Percentiles rank a stretch among this genome's conserved stretches.
Evolutionary conservation across 1,284 basidiomycete species (phyloP).

Genomic region (Schizophyllum amplum): DNA sequence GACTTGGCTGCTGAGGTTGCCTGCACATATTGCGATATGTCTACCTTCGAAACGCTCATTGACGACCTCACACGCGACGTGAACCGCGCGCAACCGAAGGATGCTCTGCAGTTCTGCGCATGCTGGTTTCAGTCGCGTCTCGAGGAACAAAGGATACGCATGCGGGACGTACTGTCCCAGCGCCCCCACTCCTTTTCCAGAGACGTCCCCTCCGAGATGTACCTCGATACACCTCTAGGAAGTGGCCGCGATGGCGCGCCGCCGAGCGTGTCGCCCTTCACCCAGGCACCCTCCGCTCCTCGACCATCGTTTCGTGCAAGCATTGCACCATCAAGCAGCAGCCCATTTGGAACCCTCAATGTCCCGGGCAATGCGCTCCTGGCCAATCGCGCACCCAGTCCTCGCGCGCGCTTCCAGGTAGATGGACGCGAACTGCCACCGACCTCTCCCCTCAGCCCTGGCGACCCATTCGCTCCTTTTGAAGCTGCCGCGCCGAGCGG

Average conservation of each 20-base stretch:
- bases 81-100: conserved; percentile 77
- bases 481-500: conserved; percentile 39
- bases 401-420: conserved; percentile 36
- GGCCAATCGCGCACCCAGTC: conserved; percentile 34
- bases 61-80: conserved; percentile 84
- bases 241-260: conserved; percentile 16
- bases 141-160: conserved; percentile 72
- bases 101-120: conserved; percentile 90
- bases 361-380: conserved; percentile 71
- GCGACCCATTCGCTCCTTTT: conserved; percentile 40
- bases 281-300: conserved; percentile 38
- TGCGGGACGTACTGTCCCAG: conserved; percentile 54
- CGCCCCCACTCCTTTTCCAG: conserved; percentile 38
- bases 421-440: conserved; percentile 51
- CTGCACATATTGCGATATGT: conserved; percentile 28
- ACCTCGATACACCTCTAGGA: conserved; percentile 45
- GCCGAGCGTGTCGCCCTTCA: conserved; percentile 39
- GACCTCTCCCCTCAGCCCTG: conserved; percentile 49
- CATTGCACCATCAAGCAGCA: conserved; percentile 26
- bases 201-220: conserved; percentile 51
- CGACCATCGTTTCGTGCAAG: conserved; percentile 27
- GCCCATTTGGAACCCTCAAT: conserved; percentile 68
- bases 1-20: background rate
- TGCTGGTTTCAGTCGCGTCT: conserved; percentile 91
- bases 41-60: conserved; percentile 75